Evolutionary conservation across 257 asterid species (phyloP).

Genomic region (Primulina tabacum): DNA sequence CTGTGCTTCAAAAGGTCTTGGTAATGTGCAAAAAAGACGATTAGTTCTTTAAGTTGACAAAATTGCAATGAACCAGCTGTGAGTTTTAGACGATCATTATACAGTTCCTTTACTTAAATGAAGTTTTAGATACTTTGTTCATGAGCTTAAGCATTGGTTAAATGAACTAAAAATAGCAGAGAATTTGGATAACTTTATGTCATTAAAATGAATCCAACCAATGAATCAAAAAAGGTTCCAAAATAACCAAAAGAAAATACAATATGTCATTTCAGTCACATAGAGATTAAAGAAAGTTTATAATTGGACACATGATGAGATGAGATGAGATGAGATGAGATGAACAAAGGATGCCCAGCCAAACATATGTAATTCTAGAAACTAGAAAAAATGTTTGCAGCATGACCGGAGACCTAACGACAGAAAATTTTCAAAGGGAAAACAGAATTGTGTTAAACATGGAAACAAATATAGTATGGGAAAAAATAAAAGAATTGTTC

Average conservation of each 20-base stretch:
- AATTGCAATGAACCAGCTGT: not conserved
- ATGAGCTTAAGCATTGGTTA: not conserved
- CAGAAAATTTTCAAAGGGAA: conserved; percentile 5
- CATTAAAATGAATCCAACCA: too few species aligned
- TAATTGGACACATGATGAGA: not conserved
- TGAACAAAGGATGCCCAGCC: conserved; percentile 27
- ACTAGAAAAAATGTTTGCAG: conserved; percentile 23
- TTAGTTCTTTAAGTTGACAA: not conserved
- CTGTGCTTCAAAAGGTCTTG: too few species aligned
- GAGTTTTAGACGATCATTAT: not conserved
- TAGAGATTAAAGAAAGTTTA: too few species aligned
- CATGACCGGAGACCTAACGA: conserved; percentile 26
- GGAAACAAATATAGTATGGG: not conserved
- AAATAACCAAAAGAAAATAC: not conserved
- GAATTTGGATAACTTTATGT: too few species aligned
- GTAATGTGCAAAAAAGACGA: too few species aligned
- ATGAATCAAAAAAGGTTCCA: too few species aligned
- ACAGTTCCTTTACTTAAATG: not conserved
- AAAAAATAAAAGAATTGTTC: not conserved
- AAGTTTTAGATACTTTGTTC: not conserved
- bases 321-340: not conserved
- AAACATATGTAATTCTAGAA: conserved; percentile 22
- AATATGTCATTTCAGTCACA: too few species aligned
- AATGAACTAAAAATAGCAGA: too few species aligned
- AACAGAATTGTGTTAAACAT: too few species aligned